phyloP scores from a whole-genome alignment of 2,329 filamentous ascomycete genomes.

The Nigrograna mackinnonii region DNA sequence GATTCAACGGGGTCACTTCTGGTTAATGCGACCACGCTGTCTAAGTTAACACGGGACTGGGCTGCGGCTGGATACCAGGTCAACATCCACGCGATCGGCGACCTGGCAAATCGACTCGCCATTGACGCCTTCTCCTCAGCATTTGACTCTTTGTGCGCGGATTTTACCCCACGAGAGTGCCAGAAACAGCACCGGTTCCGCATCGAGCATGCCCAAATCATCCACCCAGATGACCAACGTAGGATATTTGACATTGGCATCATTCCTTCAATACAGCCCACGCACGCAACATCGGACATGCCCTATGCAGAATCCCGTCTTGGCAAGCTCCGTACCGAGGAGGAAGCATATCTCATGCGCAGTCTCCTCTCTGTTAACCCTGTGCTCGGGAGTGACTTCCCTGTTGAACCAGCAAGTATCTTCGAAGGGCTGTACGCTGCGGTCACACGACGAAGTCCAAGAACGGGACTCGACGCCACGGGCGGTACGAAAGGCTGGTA shows the following conservation, averaged over 20 bases:
- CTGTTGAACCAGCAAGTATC: conserved; percentile 69
- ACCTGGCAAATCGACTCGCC: conserved; percentile 67
- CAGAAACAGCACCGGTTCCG: conserved; percentile 63
- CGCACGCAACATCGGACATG: conserved; percentile 74
- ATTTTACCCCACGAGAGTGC: conserved; percentile 45
- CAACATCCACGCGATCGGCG: conserved; percentile 74
- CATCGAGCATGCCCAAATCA: conserved; percentile 73
- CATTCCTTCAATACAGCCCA: conserved; percentile 71
- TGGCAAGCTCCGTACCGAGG: conserved; percentile 56
- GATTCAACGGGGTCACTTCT: conserved; percentile 67
- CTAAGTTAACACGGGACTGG: conserved; percentile 60
- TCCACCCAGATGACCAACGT: conserved; percentile 66
- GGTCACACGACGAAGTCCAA: conserved; percentile 63
- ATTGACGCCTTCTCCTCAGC: conserved; percentile 65
- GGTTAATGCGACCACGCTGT: conserved; percentile 65
- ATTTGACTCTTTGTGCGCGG: conserved; percentile 58
- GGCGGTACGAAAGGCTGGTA: conserved; percentile 62
- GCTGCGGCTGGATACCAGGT: conserved; percentile 66
- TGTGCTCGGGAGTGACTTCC: conserved; percentile 71
- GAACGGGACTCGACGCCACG: conserved; percentile 45
- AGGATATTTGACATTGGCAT: conserved; percentile 64
- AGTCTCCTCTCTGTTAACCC: conserved; percentile 59
- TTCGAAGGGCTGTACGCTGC: conserved; percentile 73
- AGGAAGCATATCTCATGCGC: conserved; percentile 69
- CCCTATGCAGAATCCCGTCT: conserved; percentile 66